These are phyloP conservation scores for Jatropha multifida DNA, from an alignment of 441 rosid genomes.

Conservation along the genomic window DNA sequence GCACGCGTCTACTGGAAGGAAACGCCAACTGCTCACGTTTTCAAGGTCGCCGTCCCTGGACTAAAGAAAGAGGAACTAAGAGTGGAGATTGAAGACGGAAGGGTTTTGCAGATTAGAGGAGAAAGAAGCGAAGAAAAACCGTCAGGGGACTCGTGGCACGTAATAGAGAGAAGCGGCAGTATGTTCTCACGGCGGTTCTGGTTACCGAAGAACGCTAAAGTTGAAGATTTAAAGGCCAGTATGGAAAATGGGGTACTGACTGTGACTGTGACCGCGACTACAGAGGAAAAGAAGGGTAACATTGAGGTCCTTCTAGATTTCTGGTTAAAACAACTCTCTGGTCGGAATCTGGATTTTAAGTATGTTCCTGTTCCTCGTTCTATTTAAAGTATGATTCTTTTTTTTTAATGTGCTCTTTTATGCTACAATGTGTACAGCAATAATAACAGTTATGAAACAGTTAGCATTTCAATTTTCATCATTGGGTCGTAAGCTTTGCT, in stretches of 20 bases:
- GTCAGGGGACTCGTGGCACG: conserved; percentile 43
- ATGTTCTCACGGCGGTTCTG: conserved; percentile 48
- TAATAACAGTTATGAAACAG: too few relatives aligned
- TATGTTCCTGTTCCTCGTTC: not conserved
- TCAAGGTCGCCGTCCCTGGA: conserved; percentile 50
- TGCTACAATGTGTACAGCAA: too few relatives aligned
- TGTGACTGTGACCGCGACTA: conserved; percentile 38
- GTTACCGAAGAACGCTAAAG: conserved; percentile 40
- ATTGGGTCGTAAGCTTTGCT: too few relatives aligned
- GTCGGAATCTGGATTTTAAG: not conserved
- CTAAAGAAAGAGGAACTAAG: conserved; percentile 45
- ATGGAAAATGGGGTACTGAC: conserved; percentile 48
- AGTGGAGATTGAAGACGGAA: conserved; percentile 46
- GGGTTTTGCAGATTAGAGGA: conserved; percentile 45
- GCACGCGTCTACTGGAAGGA: conserved; percentile 42
- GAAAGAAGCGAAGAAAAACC: conserved; percentile 45
- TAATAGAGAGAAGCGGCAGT: conserved; percentile 44
- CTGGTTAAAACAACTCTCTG: not conserved
- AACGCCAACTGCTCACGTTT: conserved; percentile 46
- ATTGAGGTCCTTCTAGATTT: conserved; percentile 39
- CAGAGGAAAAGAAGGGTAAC: conserved; percentile 30
- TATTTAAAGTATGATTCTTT: not conserved
- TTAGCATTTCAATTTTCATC: too few relatives aligned
- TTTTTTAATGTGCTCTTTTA: too few relatives aligned
- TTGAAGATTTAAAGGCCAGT: conserved; percentile 38